Base-by-base conservation (phyloP, 1,284 basidiomycete genomes). In the Prillingera fragicola region DNA sequence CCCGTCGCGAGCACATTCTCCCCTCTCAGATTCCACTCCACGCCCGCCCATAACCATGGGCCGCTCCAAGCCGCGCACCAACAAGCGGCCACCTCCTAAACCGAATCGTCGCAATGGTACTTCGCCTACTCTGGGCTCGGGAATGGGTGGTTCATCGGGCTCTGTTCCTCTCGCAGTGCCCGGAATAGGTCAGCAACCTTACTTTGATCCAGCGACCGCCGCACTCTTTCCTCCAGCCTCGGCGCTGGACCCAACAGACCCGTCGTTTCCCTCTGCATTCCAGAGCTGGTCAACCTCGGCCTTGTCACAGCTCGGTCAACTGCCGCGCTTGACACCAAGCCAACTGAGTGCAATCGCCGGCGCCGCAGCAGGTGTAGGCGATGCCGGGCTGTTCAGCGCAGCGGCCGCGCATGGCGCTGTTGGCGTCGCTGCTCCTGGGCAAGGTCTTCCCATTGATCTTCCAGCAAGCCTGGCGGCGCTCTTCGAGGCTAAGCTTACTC, bases 401-500 rank as follows among this genome's bases (percentile, higher is more conserved):
- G 39, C 6, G 17, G 32, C 2, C 37, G 43, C 18, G 36, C 37
- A n/a, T 26, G 44, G 8, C 18, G 35, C n/a, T 26, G 45, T 6
- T 28, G 15, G 9, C 37, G 37, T 21, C 25, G 36, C 33, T 33
- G 41, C n/a, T 26, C 26, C 14, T 31, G 38, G 32, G n/a, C 37
- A 41, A 13, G 54, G 44, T 14, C 44, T 62, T 14, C 57, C 59
- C 21, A 68, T 67, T 35, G 67, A 70, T 42, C 45, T 70, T 1
- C 67, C 65, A 1, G 62, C 63, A 1, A 64, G 61, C 48, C 49
- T 70, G 10, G 67, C 67, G 1, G 67, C 67, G 25, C 50, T 70
- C n/a, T 70, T 70, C 49, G 65, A 70, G 43, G 67, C 67, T 8
- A 70, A 70, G 38, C 51, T 70, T 24, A 70, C 65, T 4, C 56